Evolutionary conservation across 371 early-diverging fungal genomes (phyloP), one percentile per base, ranked within the genome.

Genomic region (Mucor irregularis): DNA sequence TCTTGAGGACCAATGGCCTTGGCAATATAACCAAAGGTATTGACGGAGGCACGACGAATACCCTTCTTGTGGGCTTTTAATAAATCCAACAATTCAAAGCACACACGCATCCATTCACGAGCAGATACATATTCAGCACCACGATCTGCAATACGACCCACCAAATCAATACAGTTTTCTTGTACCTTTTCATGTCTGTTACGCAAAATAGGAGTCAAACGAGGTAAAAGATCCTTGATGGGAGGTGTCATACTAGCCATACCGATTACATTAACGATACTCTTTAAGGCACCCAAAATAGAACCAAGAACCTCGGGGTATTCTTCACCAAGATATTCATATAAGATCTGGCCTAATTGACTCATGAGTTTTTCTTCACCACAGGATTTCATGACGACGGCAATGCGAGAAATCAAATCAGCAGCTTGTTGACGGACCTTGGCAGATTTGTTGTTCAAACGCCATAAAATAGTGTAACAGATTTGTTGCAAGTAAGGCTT

Each of bases 1-100:
- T 99, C 99, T 72, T 99, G 99, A 4, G 99, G 99, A 17, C 99
- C 98, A 68, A 98, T 96, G n/a, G 97, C 98, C 68, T 93, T 93
- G 64, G 99, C 97, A 69, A 99, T 97, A 68, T 95, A 96, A 53
- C 98, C 98, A 73, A 99, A 95, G 0, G 97, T 98, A 74, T 91
- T 95, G 64, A 97, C 94, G 10, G 96, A 90, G 0, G 96, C 95
- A 53, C 97, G 89, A 26, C 98, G 91, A 66, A 95, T 97, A 34
- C 91, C 93, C 78, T 91, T 96, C 66, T 91, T 92, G 79, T 94
- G 96, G 1, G 99, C 96, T 65, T 95, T 94, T 43, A 99, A 80
- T 73, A 96, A 83, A 68, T 98, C 99, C 38, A 98, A 79, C 38
- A 99, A 76, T 69, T 96, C 98, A 64, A 98, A 98, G 61, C 97